Conservation (phyloP, 768 basidiomycete species). For the Candolleomyces aberdarensis region DNA sequence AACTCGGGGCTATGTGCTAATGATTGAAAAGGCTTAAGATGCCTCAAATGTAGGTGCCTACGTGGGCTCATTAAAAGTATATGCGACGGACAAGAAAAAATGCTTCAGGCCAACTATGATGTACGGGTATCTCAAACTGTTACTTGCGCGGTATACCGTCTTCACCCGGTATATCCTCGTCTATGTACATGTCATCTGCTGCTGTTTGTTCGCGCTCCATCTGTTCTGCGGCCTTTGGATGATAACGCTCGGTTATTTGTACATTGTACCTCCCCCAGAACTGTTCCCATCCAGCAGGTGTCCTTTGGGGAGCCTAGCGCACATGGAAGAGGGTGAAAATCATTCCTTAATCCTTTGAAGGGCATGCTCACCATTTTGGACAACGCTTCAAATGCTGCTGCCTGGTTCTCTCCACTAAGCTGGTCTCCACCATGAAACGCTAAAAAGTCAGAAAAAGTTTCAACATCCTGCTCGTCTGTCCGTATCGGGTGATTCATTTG, state of each 20-base stretch:
- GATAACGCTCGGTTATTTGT: slow-evolving; percentile 40
- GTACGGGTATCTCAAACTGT: no score
- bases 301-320: slow-evolving; percentile 36
- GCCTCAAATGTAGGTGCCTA: no score
- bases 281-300: slow-evolving; percentile 44
- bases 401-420: background rate
- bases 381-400: background rate
- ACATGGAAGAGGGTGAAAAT: background rate
- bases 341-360: background rate
- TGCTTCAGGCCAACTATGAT: no score
- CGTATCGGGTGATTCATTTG: background rate
- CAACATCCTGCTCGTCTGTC: slow-evolving; percentile 41
- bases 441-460: slow-evolving; percentile 53
- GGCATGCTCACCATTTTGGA: background rate
- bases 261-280: slow-evolving; percentile 46
- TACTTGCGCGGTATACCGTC: no score
- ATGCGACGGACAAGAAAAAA: no score
- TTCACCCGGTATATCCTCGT: no score
- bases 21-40: no score
- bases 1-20: no score
- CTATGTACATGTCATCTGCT: no score
- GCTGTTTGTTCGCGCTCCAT: background rate
- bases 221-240: background rate
- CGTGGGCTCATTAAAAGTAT: no score
- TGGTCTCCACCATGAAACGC: slow-evolving; percentile 40